Base-by-base conservation (phyloP, 371 early-diverging fungal genomes). In the Dichotomocladium elegans region DNA sequence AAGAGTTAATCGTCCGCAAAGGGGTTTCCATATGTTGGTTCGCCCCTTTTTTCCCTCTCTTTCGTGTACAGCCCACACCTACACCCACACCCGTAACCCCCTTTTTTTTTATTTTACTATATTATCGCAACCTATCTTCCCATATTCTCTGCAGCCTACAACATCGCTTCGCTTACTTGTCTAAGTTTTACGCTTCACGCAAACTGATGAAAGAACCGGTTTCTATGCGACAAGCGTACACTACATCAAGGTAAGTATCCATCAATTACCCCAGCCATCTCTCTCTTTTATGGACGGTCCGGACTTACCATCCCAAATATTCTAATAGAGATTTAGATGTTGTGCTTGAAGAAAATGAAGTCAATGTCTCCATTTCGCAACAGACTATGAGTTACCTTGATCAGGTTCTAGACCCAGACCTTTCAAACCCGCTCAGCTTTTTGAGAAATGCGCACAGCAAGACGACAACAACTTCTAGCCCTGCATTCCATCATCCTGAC, bases 311-410 rank as follows among this genome's bases (percentile, higher is more conserved):
- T 42, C 41, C 4, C 34, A 0, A 33, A n/a, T 29, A 27, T 21
- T 17, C 3, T 2, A 43, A 30, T 27, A 73, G 74, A 53, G 70
- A 70, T 46, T 49, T 73, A 17, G 68, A 62, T 30, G 60, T 73
- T 34, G 59, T 73, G n/a, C 56, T 73, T 42, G 73, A 73, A 52
- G 74, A 73, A 46, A 63, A 47, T 41, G 68, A 72, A 26, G 45
- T 29, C 25, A 48, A 25, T 29, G 31, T 50, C 15, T 19, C 58
- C 31, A 44, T 53, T 44, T 53, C 53, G 9, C 56, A 58, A 33
- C 28, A 50, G n/a, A 44, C 40, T 29, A 63, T 50, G 55, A 57
- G 55, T 44, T 63, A 63, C 43, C 11, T 57, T 14, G 58, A 63
- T 46, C 58, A 58, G 46, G 63, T 58, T 51, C 54, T 63, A 42